phyloP scores from a whole-genome alignment of 257 asterid genomes.

The Fraxinus excelsior region DNA sequence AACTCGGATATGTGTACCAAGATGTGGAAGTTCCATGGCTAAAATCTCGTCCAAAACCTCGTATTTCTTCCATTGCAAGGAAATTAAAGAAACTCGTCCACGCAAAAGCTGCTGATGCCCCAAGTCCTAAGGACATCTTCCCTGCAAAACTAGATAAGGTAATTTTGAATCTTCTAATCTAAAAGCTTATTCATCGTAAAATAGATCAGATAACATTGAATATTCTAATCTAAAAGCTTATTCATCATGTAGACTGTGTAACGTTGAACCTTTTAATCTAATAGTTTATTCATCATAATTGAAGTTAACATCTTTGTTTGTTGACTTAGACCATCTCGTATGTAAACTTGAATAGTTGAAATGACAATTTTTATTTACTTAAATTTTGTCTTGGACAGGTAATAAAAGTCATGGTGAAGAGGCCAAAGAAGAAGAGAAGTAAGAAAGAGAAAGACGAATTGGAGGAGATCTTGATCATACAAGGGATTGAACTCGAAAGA shows the following conservation, averaged over 20 bases:
- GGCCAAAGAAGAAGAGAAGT: slow-evolving; percentile 73
- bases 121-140: slow-evolving; percentile 29
- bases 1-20: slow-evolving; percentile 65
- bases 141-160: slow-evolving; percentile 56
- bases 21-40: slow-evolving; percentile 61
- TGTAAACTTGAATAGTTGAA: too few relatives aligned
- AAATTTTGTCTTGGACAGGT: slow-evolving; percentile 1
- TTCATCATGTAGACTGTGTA: too few relatives aligned
- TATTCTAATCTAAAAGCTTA: too few relatives aligned
- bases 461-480: slow-evolving; percentile 52
- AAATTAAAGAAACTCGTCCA: slow-evolving; percentile 46
- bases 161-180: background rate
- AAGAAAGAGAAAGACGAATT: slow-evolving; percentile 60
- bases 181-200: too few relatives aligned
- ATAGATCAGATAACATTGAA: too few relatives aligned
- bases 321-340: too few relatives aligned
- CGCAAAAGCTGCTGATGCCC: slow-evolving; percentile 50
- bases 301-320: background rate
- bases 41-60: slow-evolving; percentile 53
- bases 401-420: slow-evolving; percentile 57
- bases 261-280: too few relatives aligned
- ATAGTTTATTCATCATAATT: too few relatives aligned
- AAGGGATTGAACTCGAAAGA: slow-evolving; percentile 55
- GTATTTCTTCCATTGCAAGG: slow-evolving; percentile 38
- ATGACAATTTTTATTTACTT: background rate